These are phyloP conservation scores for Pachyrhizus erosus DNA, from an alignment of 306 rosid genomes.

Conservation along the genomic window DNA sequence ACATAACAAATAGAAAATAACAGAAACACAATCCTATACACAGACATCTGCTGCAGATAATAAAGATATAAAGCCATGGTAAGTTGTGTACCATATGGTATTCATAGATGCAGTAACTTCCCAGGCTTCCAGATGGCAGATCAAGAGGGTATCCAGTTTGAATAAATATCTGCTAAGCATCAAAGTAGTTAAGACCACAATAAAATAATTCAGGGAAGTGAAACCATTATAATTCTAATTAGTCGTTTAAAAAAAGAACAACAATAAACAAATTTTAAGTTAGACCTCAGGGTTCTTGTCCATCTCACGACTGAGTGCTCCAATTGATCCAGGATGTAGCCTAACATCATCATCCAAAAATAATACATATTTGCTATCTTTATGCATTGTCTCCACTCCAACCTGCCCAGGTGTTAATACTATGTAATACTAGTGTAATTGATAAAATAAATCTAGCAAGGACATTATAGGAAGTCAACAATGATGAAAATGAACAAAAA, in stretches of 20 bases:
- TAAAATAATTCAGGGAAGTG: constrained; percentile 24
- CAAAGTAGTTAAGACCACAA: constrained; percentile 42
- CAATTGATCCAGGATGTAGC: constrained; percentile 94
- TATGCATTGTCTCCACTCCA: constrained; percentile 94
- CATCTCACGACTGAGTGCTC: constrained; percentile 93
- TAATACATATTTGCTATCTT: constrained; percentile 79
- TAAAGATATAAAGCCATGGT: constrained; percentile 20
- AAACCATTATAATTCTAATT: constrained; percentile 12
- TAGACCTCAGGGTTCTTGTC: constrained; percentile 84
- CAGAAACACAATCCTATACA: constrained; percentile 26
- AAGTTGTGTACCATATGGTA: constrained; percentile 83
- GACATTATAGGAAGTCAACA: constrained; percentile 31
- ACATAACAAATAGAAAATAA: constrained; percentile 29
- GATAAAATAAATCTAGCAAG: constrained; percentile 31
- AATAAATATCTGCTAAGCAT: constrained; percentile 81
- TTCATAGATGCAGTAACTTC: constrained; percentile 97
- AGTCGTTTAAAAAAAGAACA: constrained; percentile 1
- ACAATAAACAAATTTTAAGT: constrained; percentile 6
- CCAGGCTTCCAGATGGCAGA: constrained; percentile 96
- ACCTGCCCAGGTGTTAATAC: constrained; percentile 59
- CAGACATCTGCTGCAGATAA: constrained; percentile 17
- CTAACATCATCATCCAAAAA: constrained; percentile 98
- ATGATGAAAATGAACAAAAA: constrained; percentile 26
- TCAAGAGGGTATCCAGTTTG: constrained; percentile 99
- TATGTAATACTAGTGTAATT: constrained; percentile 24